phyloP scores from a whole-genome alignment of 2,329 filamentous ascomycete species.

The Malbranchea cinnamomea region DNA sequence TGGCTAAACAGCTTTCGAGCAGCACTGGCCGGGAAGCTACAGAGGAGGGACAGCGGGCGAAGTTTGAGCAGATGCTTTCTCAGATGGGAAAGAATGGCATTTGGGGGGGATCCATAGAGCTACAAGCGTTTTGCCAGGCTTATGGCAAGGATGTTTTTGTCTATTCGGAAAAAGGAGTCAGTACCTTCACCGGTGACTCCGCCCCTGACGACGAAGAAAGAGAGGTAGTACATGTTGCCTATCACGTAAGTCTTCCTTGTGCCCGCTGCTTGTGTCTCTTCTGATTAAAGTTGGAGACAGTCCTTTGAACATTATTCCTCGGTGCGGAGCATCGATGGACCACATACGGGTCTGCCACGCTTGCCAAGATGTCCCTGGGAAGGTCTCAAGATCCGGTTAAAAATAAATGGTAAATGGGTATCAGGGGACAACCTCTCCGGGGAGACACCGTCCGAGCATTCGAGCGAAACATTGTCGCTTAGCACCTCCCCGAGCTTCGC shows the following conservation, averaged over 20 bases:
- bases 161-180: constrained; percentile 32
- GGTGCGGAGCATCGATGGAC: constrained; percentile 44
- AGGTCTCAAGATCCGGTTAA: constrained; percentile 1
- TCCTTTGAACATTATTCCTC: constrained; percentile 53
- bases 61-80: constrained; percentile 43
- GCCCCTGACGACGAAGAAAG: constrained; percentile 20
- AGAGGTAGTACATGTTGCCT: constrained; percentile 42
- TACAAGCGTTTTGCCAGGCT: constrained; percentile 49
- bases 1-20: constrained; percentile 34
- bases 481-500: constrained; percentile 27
- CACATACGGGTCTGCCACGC: constrained; percentile 40
- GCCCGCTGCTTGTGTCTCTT: constrained; percentile 6
- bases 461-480: no score
- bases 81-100: constrained; percentile 45
- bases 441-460: no score
- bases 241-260: constrained; percentile 37
- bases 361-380: constrained; percentile 18
- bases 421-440: constrained; percentile 15
- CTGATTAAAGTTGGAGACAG: constrained; percentile 19
- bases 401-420: constrained; percentile 1
- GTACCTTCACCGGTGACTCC: constrained; percentile 30
- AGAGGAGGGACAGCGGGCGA: constrained; percentile 40
- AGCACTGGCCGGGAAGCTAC: constrained; percentile 36
- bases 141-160: constrained; percentile 49
- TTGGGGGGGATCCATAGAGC: constrained; percentile 53